phyloP scores from a whole-genome alignment of 2,329 filamentous ascomycete genomes.

The Paraphaeosphaeria sporulosa region DNA sequence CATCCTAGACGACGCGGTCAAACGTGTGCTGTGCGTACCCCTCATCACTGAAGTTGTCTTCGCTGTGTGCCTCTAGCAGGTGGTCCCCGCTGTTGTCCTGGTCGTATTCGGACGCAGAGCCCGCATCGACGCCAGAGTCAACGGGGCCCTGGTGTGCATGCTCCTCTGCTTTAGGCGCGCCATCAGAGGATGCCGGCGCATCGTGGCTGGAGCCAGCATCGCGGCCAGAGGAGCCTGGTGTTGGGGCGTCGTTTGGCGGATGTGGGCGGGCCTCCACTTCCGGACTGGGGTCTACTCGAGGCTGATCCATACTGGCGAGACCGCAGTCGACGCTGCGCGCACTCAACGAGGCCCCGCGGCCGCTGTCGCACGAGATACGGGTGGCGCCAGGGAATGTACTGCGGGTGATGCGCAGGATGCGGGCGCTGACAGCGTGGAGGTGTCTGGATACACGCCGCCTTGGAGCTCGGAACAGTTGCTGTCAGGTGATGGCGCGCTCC shows the following conservation, averaged over 20 bases:
- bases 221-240: constrained; percentile 11
- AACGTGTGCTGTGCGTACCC: constrained; percentile 21
- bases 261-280: not conserved
- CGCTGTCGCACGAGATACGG: not conserved
- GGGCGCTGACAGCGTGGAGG: not conserved
- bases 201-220: not conserved
- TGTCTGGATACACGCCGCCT: not conserved
- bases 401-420: too few relatives aligned
- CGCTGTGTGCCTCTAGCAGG: constrained; percentile 25
- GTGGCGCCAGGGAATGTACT: not conserved
- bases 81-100: constrained; percentile 30
- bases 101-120: constrained; percentile 24
- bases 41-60: constrained; percentile 30
- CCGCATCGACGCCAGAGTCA: constrained; percentile 28
- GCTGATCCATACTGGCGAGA: constrained; percentile 3
- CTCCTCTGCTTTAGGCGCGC: not conserved
- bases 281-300: not conserved
- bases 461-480: too few relatives aligned
- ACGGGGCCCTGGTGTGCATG: constrained; percentile 1
- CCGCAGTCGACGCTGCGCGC: not conserved
- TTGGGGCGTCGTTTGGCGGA: not conserved
- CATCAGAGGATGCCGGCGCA: not conserved
- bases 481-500: too few relatives aligned
- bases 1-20: not conserved
- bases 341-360: not conserved